These are phyloP conservation scores for Leishmania turanica DNA, from an alignment of 208 protist species.

Conservation along the genomic window DNA sequence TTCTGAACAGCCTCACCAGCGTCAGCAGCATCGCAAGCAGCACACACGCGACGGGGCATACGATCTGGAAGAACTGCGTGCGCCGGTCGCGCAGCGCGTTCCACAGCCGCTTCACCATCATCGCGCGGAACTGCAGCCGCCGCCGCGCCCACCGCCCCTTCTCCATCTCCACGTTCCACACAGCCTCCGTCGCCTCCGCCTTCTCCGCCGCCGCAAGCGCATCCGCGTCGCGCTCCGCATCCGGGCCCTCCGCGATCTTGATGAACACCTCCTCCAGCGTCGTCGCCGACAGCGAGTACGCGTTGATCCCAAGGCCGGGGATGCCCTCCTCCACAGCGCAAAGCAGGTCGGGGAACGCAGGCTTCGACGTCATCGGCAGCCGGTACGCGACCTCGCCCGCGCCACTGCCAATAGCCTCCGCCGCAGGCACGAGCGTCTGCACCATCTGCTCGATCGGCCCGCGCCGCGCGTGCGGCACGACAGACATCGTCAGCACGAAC, in stretches of 20 bases:
- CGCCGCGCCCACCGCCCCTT: constrained; percentile 1
- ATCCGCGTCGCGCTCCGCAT: not conserved
- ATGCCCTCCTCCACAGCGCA: constrained; percentile 38
- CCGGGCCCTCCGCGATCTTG: constrained; percentile 37
- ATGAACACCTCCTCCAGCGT: constrained; percentile 85
- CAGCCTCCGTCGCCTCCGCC: not conserved
- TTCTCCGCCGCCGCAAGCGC: not conserved
- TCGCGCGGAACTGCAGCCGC: constrained; percentile 43
- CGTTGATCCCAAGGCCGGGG: constrained; percentile 35
- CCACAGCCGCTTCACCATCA: constrained; percentile 58
- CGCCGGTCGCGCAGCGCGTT: constrained; percentile 53
- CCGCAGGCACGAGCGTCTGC: constrained; percentile 29
- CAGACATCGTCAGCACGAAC: constrained; percentile 55
- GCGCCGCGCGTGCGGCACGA: constrained; percentile 20
- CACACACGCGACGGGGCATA: constrained; percentile 55
- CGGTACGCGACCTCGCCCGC: constrained; percentile 56
- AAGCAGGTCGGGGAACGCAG: constrained; percentile 49
- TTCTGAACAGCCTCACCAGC: constrained; percentile 20
- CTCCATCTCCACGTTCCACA: constrained; percentile 31
- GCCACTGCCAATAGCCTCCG: constrained; percentile 33
- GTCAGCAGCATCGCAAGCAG: constrained; percentile 63
- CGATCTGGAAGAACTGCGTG: constrained; percentile 58
- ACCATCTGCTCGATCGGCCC: constrained; percentile 33
- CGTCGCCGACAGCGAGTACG: constrained; percentile 64
- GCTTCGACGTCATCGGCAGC: constrained; percentile 50